These are phyloP conservation scores for Amoebophrya sp. DNA, from an alignment of 169 alveolate species.

Conservation along the genomic window DNA sequence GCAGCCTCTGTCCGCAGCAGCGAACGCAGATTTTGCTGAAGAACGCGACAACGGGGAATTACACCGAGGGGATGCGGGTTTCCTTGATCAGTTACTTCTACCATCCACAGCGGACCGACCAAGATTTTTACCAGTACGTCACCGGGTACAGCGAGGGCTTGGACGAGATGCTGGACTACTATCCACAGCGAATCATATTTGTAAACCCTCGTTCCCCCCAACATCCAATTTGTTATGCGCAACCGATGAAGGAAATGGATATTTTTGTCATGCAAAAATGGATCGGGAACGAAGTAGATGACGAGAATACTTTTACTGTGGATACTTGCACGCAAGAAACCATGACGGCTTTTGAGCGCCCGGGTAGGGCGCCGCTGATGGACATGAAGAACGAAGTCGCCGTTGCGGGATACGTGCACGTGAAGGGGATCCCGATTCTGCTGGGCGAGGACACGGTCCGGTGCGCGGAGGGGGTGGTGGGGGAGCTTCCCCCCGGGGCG, in stretches of 20 bases:
- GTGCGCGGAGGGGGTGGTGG: neutral
- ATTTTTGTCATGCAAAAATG: too few species aligned
- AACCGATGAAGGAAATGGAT: too few species aligned
- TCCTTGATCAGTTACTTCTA: neutral
- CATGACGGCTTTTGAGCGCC: neutral
- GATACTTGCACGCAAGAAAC: neutral
- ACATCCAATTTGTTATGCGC: too few species aligned
- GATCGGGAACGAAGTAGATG: too few species aligned
- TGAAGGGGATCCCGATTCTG: neutral
- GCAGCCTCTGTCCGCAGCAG: conserved; percentile 3
- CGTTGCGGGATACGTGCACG: neutral
- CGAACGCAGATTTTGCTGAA: neutral
- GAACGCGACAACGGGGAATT: neutral
- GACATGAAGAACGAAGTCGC: neutral
- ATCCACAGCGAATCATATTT: too few species aligned
- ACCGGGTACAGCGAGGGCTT: neutral
- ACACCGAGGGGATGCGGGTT: neutral
- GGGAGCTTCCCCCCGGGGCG: too few species aligned
- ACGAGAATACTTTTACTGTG: too few species aligned
- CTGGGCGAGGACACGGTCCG: neutral
- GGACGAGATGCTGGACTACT: conserved; percentile 15
- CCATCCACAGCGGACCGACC: neutral
- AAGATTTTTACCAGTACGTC: neutral
- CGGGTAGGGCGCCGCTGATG: neutral
- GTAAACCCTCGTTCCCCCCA: too few species aligned